Conservation (phyloP, 352 stramenopile genomes). For the Pythium plurisporium region DNA sequence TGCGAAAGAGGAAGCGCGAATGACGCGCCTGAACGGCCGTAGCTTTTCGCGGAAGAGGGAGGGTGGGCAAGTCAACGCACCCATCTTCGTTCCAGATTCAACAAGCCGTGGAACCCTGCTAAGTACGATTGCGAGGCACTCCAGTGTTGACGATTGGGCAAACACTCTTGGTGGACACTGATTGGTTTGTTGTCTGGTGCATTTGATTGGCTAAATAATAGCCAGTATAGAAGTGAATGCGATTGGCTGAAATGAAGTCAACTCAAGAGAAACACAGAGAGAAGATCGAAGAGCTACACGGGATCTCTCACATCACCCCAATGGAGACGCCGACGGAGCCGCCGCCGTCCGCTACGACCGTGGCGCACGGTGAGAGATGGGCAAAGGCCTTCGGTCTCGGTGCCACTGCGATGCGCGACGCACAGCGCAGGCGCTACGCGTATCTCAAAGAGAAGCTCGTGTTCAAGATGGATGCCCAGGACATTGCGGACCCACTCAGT, state of each 20-base stretch:
- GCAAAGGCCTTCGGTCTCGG: constrained; percentile 25
- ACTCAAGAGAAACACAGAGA: not conserved
- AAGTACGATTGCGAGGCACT: constrained; percentile 12
- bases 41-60: constrained; percentile 1
- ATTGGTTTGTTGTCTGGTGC: not conserved
- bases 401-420: constrained; percentile 10
- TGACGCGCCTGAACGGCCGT: too few species aligned
- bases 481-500: constrained; percentile 43
- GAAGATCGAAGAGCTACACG: constrained; percentile 23
- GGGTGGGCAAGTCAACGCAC: too few species aligned
- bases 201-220: constrained; percentile 3
- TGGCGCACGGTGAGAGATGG: constrained; percentile 29
- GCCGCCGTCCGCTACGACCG: not conserved
- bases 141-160: constrained; percentile 18
- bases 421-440: constrained; percentile 43
- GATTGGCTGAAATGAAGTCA: constrained; percentile 11
- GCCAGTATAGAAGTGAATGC: not conserved
- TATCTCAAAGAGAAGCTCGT: constrained; percentile 56
- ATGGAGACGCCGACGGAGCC: constrained; percentile 1
- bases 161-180: not conserved
- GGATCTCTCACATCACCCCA: not conserved
- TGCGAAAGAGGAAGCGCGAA: not conserved
- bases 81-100: constrained; percentile 9
- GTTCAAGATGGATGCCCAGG: constrained; percentile 55
- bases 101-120: not conserved